Evolutionary conservation across 495 filamentous ascomycete species (phyloP), one percentile per base, ranked within the genome.

Genomic region (Daldinia loculata): DNA sequence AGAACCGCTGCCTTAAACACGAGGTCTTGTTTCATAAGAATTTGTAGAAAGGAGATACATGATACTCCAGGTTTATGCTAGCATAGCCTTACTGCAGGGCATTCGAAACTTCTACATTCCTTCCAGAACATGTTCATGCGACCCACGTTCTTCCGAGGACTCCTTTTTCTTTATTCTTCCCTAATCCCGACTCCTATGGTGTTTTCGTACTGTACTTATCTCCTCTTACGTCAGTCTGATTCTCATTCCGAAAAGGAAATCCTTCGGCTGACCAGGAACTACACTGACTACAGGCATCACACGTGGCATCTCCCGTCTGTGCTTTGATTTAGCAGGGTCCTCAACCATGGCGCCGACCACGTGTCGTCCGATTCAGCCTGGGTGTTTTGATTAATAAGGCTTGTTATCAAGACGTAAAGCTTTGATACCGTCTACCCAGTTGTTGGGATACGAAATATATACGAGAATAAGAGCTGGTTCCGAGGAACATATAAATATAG

Each of bases 221-320:
- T 36, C 15, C 63, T 45, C 65, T 39, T 61, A 30, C 50, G 32
- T 50, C 34, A 56, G 38, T 52, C 53, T 62, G 59, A 61, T 58
- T 62, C 55, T 61, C 45, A 55, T 67, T 58, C 52, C 11, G 56
- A n/a, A n/a, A 55, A 61, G 60, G 60, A 61, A 64, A 61, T 63
- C 50, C 62, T 63, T 61, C 62, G 70, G 62, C 62, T 73, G 57
- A 69, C 61, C 36, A 65, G 39, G 39, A 64, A 27, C 68, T 19
- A 43, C 6, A 66, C 56, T 30, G 56, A 53, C 15, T 72, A 60
- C 70, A 73, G 66, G 70, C 70, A 29, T 69, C 70, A 66, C 70
- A 73, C 70, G 70, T 73, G 70, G 70, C 61, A 53, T 64, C 4
- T 39, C 8, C 53, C 57, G 66, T 69, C 70, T 45, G 70, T 73